phyloP scores from a whole-genome alignment of 805 yeast genomes.

The Clavispora asparagi region DNA sequence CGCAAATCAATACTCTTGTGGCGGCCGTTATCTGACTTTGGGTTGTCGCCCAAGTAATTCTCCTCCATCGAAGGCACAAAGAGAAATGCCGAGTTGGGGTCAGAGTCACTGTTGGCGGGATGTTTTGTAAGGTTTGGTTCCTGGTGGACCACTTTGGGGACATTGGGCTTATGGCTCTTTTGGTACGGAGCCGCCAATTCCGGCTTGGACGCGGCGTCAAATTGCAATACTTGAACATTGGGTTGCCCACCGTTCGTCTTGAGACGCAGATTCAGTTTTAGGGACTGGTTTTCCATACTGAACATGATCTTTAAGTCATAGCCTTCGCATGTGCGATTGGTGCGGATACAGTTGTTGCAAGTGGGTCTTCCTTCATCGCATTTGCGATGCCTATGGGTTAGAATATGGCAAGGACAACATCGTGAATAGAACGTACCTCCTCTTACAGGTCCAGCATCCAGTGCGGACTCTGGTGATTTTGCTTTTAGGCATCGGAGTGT shows the following conservation, averaged over 20 bases:
- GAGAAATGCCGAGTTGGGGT: neutral
- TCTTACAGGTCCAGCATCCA: slow-evolving; percentile 57
- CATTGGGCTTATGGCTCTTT: neutral
- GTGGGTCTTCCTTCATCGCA: slow-evolving; percentile 53
- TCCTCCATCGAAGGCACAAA: neutral
- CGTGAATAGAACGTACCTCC: slow-evolving; percentile 27
- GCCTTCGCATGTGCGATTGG: slow-evolving; percentile 45
- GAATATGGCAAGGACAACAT: neutral
- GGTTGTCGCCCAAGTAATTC: neutral
- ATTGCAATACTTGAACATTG: neutral
- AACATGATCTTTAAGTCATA: slow-evolving; percentile 45
- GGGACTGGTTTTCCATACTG: slow-evolving; percentile 16
- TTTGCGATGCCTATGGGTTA: slow-evolving; percentile 40
- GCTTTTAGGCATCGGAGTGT: neutral
- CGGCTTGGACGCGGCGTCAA: neutral
- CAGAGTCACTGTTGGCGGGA: neutral
- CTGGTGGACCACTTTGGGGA: neutral
- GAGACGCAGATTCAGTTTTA: neutral
- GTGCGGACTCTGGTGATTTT: slow-evolving; percentile 38
- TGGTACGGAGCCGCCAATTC: neutral
- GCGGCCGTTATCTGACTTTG: neutral
- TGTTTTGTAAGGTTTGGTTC: neutral
- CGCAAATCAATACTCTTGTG: neutral
- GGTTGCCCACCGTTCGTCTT: neutral
- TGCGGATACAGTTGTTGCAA: slow-evolving; percentile 43